Conservation (phyloP, 2,329 filamentous ascomycete species). For the Colletotrichum truncatum region DNA sequence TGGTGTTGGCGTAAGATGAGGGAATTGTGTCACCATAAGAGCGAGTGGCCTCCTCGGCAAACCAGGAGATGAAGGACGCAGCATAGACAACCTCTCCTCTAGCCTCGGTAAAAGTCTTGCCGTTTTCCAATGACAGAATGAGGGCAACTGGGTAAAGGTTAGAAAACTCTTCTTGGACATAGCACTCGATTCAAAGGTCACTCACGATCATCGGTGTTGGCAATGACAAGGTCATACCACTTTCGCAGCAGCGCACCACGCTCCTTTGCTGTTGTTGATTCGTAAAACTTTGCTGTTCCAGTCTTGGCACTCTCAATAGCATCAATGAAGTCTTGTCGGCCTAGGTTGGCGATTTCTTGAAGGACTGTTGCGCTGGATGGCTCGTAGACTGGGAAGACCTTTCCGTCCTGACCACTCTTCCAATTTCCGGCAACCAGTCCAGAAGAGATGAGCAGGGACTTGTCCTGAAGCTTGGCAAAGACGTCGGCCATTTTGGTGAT, state of each 20-base stretch:
- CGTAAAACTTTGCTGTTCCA: conserved; percentile 46
- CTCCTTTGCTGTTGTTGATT: conserved; percentile 45
- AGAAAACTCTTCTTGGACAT: not conserved
- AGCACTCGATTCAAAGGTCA: not conserved
- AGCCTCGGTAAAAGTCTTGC: conserved; percentile 64
- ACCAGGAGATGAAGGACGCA: conserved; percentile 64
- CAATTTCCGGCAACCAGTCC: conserved; percentile 53
- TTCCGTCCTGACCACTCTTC: conserved; percentile 53
- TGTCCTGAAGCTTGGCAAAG: conserved; percentile 8
- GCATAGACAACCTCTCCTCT: conserved; percentile 65
- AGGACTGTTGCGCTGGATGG: conserved; percentile 60
- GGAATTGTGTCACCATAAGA: conserved; percentile 62
- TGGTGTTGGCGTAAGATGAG: conserved; percentile 60
- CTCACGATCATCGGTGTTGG: conserved; percentile 41
- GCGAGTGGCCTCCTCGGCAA: conserved; percentile 58
- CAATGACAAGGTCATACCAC: conserved; percentile 47
- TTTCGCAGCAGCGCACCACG: conserved; percentile 43
- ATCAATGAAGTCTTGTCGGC: conserved; percentile 34
- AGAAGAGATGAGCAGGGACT: not conserved
- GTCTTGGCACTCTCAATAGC: conserved; percentile 50
- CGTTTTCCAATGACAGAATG: conserved; percentile 58
- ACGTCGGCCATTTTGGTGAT: not conserved
- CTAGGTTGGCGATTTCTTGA: conserved; percentile 58
- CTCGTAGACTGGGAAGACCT: conserved; percentile 62
- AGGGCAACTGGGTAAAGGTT: conserved; percentile 38